Conservation (phyloP, 257 asterid genomes). For the Echites panduratus region DNA sequence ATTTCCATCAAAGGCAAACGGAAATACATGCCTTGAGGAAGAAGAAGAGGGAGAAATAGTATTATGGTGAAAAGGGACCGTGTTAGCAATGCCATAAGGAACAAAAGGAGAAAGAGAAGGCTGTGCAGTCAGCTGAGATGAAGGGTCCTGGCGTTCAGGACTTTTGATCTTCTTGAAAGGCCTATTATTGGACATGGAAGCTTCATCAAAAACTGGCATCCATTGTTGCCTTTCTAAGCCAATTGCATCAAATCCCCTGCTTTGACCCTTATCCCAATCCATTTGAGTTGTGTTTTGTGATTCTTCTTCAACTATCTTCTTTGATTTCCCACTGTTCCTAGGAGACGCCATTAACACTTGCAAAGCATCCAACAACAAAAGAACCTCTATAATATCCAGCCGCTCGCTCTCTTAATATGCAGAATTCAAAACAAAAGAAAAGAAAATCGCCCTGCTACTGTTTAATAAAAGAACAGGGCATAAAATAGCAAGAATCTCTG, state of each 20-base stretch:
- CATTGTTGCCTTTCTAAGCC: conserved; percentile 37
- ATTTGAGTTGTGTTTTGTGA: conserved; percentile 15
- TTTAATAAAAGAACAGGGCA: conserved; percentile 4
- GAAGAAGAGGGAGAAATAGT: conserved; percentile 15
- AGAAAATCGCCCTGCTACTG: conserved; percentile 1
- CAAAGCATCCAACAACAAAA: not conserved
- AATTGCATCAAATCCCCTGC: conserved; percentile 19
- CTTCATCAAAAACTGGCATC: conserved; percentile 51
- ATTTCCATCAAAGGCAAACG: conserved; percentile 49
- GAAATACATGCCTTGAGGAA: conserved; percentile 44
- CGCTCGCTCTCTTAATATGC: conserved; percentile 47
- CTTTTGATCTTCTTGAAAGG: conserved; percentile 61
- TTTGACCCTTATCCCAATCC: conserved; percentile 34
- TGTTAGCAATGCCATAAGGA: conserved; percentile 5
- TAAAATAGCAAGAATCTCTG: not conserved
- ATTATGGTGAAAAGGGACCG: conserved; percentile 23
- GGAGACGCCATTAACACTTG: conserved; percentile 29
- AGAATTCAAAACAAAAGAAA: conserved; percentile 1
- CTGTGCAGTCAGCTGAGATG: conserved; percentile 15
- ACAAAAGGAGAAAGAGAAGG: conserved; percentile 13
- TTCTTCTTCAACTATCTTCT: conserved; percentile 25
- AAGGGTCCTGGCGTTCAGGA: conserved; percentile 43
- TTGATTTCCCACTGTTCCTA: conserved; percentile 44
- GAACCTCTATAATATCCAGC: conserved; percentile 13
- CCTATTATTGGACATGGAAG: conserved; percentile 43